phyloP scores from a whole-genome alignment of 257 asterid genomes.

The Ilex asprella region DNA sequence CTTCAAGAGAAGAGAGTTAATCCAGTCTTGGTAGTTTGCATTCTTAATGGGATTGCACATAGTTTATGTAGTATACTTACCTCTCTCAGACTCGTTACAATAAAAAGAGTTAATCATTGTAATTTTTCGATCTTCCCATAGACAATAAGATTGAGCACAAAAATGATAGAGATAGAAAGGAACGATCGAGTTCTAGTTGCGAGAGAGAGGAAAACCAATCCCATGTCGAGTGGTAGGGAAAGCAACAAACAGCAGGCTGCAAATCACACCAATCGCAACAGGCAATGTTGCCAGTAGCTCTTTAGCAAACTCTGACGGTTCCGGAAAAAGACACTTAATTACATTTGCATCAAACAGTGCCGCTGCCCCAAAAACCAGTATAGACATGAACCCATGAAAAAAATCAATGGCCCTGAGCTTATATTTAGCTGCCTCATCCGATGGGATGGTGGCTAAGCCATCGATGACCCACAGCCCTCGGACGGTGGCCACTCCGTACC shows the following conservation, averaged over 20 bases:
- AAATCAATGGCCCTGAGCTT: constrained; percentile 48
- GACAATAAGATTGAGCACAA: too few relatives aligned
- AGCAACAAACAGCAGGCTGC: constrained; percentile 48
- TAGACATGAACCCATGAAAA: constrained; percentile 55
- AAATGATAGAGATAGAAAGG: constrained; percentile 1
- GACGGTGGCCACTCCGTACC: constrained; percentile 75
- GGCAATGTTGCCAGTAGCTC: constrained; percentile 58
- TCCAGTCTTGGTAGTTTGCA: too few relatives aligned
- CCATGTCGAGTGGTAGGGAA: constrained; percentile 77
- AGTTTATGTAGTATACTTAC: too few relatives aligned
- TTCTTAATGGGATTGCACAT: too few relatives aligned
- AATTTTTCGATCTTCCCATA: too few relatives aligned
- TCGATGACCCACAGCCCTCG: constrained; percentile 61
- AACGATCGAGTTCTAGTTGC: constrained; percentile 15
- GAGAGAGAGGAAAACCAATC: constrained; percentile 80
- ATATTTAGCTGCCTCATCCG: constrained; percentile 35
- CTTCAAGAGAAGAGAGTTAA: too few relatives aligned
- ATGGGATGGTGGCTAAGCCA: constrained; percentile 29
- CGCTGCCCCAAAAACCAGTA: constrained; percentile 55
- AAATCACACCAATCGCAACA: constrained; percentile 52
- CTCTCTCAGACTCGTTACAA: too few relatives aligned
- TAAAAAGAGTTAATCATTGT: too few relatives aligned
- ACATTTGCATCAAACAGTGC: constrained; percentile 75
- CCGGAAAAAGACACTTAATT: constrained; percentile 52
- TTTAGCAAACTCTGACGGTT: constrained; percentile 46